Evolutionary conservation across 345 rosid species (phyloP), one percentile per base, ranked within the genome.

Genomic region (Acer campestre): DNA sequence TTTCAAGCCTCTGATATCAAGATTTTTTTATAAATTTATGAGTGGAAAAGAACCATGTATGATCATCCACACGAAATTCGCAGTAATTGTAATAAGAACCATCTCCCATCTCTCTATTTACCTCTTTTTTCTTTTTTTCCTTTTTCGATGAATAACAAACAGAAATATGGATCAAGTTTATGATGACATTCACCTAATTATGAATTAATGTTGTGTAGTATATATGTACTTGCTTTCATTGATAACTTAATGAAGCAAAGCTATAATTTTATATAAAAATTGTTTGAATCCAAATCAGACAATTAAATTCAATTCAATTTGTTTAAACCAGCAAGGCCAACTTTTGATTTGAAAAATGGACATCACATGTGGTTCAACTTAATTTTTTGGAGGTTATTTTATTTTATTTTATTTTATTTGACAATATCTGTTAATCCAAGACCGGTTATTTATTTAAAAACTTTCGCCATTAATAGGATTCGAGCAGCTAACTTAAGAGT

Each of bases 1-100:
- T 87, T 6, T 88, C 93, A 12, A 44, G 25, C 27, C 1, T 6
- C 51, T 17, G 18, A 35, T 46, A 46, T 35, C 35, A 71, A 44
- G 64, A 68, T 16, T 51, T 44, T 44, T 59, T 61, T 16, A 8
- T 31, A 2, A 40, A 44, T 27, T 20, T n/a, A 56, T 8, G 48
- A 1, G 12, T 20, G 31, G 44, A 68, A 46, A 14, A 16, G 38
- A 65, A 40, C 8, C 13, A n/a, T 20, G 31, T 29, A 25, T 10
- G 27, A 42, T 42, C 46, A 42, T 42, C 10, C 40, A 18, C 61
- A n/a, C 61, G 61, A 16, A 27, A 11, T 61, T 73, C 40, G 10
- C 9, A 7, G 59, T 67, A 73, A 48, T 23, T n/a, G 70, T 71
- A 68, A 49, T 51, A 18, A 59, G 70, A 12, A 38, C 7, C 29